These are phyloP conservation scores for Cordyceps cateniannulata DNA, from an alignment of 2,329 filamentous ascomycete species.

Conservation along the genomic window DNA sequence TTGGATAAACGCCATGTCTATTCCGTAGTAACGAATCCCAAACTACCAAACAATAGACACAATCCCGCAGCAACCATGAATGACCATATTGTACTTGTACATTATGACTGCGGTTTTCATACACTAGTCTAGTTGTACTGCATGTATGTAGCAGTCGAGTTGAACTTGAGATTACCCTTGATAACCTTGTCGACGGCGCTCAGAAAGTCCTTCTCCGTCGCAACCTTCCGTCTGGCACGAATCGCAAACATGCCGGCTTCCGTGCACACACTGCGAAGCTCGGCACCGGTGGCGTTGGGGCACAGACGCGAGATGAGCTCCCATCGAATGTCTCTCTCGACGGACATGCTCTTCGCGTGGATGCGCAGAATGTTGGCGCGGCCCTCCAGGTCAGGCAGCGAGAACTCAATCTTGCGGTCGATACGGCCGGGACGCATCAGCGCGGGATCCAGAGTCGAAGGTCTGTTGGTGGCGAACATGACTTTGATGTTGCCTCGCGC, in stretches of 20 bases:
- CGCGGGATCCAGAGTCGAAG: conserved; percentile 91
- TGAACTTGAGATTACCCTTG: conserved; percentile 99
- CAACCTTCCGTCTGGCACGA: conserved; percentile 88
- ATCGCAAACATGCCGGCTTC: conserved; percentile 99
- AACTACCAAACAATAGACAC: conserved; percentile 2
- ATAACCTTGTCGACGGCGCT: conserved; percentile 99
- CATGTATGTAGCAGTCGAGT: conserved; percentile 95
- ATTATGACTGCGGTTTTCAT: conserved; percentile 23
- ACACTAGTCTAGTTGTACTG: conserved; percentile 78
- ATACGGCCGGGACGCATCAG: conserved; percentile 96
- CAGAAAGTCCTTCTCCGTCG: conserved; percentile 97
- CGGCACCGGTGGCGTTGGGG: conserved; percentile 94
- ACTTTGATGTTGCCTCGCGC: conserved; percentile 98
- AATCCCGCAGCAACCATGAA: conserved; percentile 16
- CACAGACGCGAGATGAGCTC: conserved; percentile 95
- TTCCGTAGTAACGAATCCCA: background rate
- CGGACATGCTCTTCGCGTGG: conserved; percentile 99
- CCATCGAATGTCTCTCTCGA: conserved; percentile 98
- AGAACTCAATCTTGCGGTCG: conserved; percentile 98
- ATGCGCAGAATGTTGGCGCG: conserved; percentile 96
- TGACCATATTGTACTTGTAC: conserved; percentile 26
- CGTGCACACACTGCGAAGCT: conserved; percentile 92
- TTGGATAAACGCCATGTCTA: conserved; percentile 4
- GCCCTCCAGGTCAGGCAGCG: conserved; percentile 91
- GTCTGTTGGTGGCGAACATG: conserved; percentile 98